phyloP scores from a whole-genome alignment of 352 stramenopile genomes.

The Phytopythium delawarense region DNA sequence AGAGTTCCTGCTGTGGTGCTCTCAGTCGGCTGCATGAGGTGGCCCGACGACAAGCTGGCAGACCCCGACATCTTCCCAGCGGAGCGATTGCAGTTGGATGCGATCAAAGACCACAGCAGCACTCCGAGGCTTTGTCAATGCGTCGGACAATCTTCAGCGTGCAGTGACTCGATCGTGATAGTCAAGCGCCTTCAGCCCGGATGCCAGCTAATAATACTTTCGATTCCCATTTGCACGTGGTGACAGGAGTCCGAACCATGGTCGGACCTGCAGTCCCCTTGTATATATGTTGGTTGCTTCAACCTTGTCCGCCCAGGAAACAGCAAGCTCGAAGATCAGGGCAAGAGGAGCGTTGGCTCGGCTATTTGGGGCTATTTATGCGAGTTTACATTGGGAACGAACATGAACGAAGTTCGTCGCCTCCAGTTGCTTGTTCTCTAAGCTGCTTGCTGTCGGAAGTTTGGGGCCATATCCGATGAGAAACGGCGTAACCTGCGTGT shows the following conservation, averaged over 20 bases:
- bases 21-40: background rate
- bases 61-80: background rate
- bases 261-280: background rate
- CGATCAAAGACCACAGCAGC: background rate
- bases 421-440: too few species aligned
- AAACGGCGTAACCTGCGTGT: too few species aligned
- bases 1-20: background rate
- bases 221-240: background rate
- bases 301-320: background rate
- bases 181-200: background rate
- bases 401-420: background rate
- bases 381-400: background rate
- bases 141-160: background rate
- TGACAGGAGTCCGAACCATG: background rate
- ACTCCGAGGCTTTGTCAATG: background rate
- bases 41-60: background rate
- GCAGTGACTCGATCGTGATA: background rate
- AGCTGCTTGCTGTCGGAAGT: too few species aligned
- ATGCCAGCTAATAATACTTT: background rate
- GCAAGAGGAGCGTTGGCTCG: background rate
- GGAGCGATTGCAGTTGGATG: background rate
- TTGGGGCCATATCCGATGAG: too few species aligned
- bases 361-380: background rate
- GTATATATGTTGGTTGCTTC: background rate
- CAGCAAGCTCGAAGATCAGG: background rate